Conservation (phyloP, 2,329 filamentous ascomycete genomes). For the Scorias spongiosa region DNA sequence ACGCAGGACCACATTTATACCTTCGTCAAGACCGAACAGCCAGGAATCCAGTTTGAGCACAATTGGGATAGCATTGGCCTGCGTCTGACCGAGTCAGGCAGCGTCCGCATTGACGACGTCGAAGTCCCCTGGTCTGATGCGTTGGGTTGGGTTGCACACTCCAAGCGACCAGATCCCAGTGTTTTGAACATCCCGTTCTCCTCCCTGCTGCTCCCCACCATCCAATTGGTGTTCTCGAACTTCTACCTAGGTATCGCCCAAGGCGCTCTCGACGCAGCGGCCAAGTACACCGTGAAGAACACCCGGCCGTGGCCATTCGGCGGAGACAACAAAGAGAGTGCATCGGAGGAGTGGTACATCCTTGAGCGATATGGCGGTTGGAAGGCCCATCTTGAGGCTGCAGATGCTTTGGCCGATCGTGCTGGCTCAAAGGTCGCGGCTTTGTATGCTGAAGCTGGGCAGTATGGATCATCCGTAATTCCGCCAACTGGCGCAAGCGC, state of each 20-base stretch:
- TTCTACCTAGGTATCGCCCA: constrained; percentile 50
- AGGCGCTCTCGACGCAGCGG: constrained; percentile 40
- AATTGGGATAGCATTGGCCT: constrained; percentile 53
- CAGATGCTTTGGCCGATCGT: constrained; percentile 42
- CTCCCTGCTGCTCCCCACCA: constrained; percentile 44
- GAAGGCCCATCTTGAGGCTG: constrained; percentile 45
- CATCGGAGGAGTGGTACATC: constrained; percentile 50
- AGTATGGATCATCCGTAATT: constrained; percentile 11
- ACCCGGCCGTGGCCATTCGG: constrained; percentile 51
- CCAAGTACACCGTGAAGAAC: constrained; percentile 39
- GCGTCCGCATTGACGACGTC: constrained; percentile 45
- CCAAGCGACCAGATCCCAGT: constrained; percentile 35
- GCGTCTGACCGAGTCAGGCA: constrained; percentile 48
- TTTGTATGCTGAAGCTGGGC: constrained; percentile 27
- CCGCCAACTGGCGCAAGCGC: constrained; percentile 4
- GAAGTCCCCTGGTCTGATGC: constrained; percentile 44
- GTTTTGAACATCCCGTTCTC: constrained; percentile 40
- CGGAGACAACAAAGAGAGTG: constrained; percentile 44
- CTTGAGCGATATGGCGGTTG: constrained; percentile 50
- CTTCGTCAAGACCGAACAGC: constrained; percentile 41
- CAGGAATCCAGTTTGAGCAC: constrained; percentile 41
- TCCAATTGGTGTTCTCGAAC: constrained; percentile 51
- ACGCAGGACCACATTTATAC: constrained; percentile 49
- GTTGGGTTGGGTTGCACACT: constrained; percentile 40
- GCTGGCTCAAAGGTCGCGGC: constrained; percentile 35